These are phyloP conservation scores for Berkeleyomyces basicola DNA, from an alignment of 2,329 filamentous ascomycete genomes.

Conservation along the genomic window DNA sequence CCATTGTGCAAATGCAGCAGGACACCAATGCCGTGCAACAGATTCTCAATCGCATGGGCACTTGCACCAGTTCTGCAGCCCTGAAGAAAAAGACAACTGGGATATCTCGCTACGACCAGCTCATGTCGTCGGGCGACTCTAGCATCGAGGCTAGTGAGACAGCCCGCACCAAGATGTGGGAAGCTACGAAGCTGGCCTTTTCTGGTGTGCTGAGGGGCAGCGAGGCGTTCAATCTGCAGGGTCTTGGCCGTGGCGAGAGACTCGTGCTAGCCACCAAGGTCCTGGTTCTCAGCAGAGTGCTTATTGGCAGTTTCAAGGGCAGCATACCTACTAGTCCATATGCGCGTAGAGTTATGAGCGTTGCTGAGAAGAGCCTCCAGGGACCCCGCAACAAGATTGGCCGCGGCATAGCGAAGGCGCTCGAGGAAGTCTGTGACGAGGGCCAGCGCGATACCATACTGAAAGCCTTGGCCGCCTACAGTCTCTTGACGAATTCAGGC, in stretches of 20 bases:
- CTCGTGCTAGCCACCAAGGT: constrained; percentile 50
- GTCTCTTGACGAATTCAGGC: constrained; percentile 63
- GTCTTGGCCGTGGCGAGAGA: constrained; percentile 28
- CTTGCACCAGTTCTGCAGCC: constrained; percentile 55
- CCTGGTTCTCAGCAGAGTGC: constrained; percentile 55
- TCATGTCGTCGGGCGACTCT: constrained; percentile 16
- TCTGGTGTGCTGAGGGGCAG: constrained; percentile 31
- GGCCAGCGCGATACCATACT: constrained; percentile 38
- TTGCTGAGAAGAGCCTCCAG: constrained; percentile 45
- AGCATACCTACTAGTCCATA: constrained; percentile 24
- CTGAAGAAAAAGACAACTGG: constrained; percentile 50
- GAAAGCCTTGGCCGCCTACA: constrained; percentile 65
- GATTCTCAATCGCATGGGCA: constrained; percentile 54
- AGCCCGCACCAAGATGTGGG: constrained; percentile 33
- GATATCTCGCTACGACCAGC: constrained; percentile 30
- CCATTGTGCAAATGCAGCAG: constrained; percentile 76
- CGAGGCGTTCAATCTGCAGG: constrained; percentile 16
- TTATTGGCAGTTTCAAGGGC: constrained; percentile 52
- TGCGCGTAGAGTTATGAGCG: constrained; percentile 33
- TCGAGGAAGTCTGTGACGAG: constrained; percentile 42
- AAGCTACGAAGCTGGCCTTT: constrained; percentile 33
- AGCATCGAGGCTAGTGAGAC: constrained; percentile 19
- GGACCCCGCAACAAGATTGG: constrained; percentile 46
- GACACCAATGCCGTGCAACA: constrained; percentile 62
- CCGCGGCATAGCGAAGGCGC: constrained; percentile 49